Evolutionary conservation across 352 stramenopile genomes (phyloP), one percentile per base, ranked within the genome.

Genomic region (Phytophthora melonis): DNA sequence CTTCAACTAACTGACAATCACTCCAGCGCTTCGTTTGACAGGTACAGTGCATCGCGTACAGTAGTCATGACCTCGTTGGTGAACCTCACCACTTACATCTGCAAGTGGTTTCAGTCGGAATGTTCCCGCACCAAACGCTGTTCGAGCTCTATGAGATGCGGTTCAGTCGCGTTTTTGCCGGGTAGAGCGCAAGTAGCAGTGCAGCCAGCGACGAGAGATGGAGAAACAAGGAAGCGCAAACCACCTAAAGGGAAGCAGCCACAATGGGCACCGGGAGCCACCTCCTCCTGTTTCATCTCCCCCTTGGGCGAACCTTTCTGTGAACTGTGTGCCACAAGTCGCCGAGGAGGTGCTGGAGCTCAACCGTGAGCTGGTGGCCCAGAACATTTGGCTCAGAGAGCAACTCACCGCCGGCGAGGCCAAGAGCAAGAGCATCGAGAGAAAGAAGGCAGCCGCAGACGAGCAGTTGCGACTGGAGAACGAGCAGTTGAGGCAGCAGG

Each of bases 321-420:
- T 25, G 3, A 57, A 34, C 19, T 68, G 52, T 14, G 30, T 32
- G 3, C 58, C 89, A 63, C 68, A 87, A 58, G 78, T 80, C 9
- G 76, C 80, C 13, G 80, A 83, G 63, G 72, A 71, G 10, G 78
- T 81, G 23, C 58, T 88, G 27, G 74, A 86, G 55, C 60, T 88
- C 18, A 88, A 89, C 69, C 78, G 74, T 25, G 82, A 88, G 60
- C 55, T 89, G 49, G 75, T 84, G 27, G 58, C 78, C 19, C 78
- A 88, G 50, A 89, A 88, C 56, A 82, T 88, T 66, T 80, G 78
- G 18, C 70, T 88, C 3, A 72, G 82, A 41, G 68, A 79, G 36
- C 81, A 80, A 41, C 73, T 89, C 19, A 77, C 78, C 16, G 78
- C 78, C 63, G 23, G 47, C 23, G 34, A 67, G 47, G 47, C 43